Evolutionary conservation across 2,329 filamentous ascomycete genomes (phyloP).

Genomic region (Lasiodiplodia gonubiensis): DNA sequence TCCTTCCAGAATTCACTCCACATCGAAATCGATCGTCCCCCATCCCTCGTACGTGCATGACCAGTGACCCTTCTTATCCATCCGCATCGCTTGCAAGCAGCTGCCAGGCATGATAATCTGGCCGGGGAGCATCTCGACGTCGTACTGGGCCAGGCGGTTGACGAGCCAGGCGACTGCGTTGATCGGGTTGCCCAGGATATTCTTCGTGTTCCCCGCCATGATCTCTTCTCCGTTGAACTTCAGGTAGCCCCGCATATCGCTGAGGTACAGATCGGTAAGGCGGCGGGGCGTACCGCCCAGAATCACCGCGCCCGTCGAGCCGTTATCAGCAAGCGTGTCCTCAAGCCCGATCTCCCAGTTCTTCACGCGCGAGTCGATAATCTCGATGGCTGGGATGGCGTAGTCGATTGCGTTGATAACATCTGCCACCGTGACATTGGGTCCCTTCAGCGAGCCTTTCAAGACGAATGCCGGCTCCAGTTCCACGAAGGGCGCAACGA

Average conservation of each 20-base stretch:
- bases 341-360: background rate
- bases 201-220: background rate
- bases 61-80: background rate
- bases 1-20: background rate
- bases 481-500: background rate
- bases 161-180: background rate
- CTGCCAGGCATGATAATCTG: constrained; percentile 1
- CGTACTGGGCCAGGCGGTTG: background rate
- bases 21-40: background rate
- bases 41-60: background rate
- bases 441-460: background rate
- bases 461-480: background rate
- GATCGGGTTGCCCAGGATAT: constrained; percentile 5
- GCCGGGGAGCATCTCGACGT: background rate
- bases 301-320: background rate
- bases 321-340: constrained; percentile 6
- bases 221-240: background rate
- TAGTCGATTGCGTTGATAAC: background rate
- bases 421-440: background rate
- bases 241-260: background rate
- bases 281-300: background rate
- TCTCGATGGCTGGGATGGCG: background rate
- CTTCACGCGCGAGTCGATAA: background rate
- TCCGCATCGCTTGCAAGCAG: background rate
- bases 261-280: background rate